A percentile compares a stretch with the other conserved stretches of the same genome.
These are phyloP conservation scores for Pseudoturritis turrita DNA, from an alignment of 345 rosid genomes.

Conservation along the genomic window DNA sequence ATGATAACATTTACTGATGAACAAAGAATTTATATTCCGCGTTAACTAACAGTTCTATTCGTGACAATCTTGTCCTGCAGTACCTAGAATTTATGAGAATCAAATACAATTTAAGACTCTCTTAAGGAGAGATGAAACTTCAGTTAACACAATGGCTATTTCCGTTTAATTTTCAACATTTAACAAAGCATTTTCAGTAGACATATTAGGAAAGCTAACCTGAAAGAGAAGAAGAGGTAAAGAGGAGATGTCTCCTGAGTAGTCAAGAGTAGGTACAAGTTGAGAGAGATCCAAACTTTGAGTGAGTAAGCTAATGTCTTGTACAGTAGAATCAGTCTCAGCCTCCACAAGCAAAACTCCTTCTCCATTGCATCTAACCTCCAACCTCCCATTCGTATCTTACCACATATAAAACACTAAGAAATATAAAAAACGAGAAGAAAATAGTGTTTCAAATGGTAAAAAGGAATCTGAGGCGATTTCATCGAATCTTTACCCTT, in stretches of 20 bases:
- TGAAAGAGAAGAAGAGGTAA: slow-evolving; percentile 34
- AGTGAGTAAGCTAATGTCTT: slow-evolving; percentile 17
- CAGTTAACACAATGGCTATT: neutral
- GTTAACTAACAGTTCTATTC: neutral
- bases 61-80: neutral
- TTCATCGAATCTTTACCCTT: slow-evolving; percentile 2
- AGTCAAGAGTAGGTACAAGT: slow-evolving; percentile 33
- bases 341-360: slow-evolving; percentile 40
- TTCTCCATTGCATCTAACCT: slow-evolving; percentile 38
- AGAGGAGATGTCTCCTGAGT: slow-evolving; percentile 27
- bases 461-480: neutral
- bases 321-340: slow-evolving; percentile 20
- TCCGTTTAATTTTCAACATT: neutral
- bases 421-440: neutral
- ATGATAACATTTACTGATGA: neutral
- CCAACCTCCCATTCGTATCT: slow-evolving; percentile 35
- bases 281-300: slow-evolving; percentile 14
- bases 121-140: neutral
- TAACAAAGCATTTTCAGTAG: neutral
- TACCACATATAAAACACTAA: neutral
- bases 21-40: neutral
- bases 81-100: neutral
- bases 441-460: too few species aligned
- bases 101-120: neutral
- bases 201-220: neutral